Evolutionary conservation across 768 basidiomycete species (phyloP).

Genomic region (Phaffia australis): DNA sequence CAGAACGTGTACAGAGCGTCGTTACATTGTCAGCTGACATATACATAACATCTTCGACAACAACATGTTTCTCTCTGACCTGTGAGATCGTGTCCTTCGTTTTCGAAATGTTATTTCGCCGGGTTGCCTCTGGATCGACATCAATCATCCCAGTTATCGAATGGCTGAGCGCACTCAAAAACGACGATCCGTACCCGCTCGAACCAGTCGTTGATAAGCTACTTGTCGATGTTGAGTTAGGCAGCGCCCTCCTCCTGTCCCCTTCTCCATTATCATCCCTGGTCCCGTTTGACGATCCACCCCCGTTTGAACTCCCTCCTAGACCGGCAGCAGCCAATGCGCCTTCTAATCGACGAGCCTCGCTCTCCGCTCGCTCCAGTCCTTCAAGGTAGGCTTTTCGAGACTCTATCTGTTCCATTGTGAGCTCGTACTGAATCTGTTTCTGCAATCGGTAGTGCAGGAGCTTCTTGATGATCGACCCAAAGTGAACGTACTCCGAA

Average conservation of each 20-base stretch:
- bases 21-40: neutral
- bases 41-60: neutral
- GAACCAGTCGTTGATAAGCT: neutral
- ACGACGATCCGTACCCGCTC: conserved; percentile 19
- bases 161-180: conserved; percentile 83
- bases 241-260: no score
- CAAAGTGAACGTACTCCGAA: conserved; percentile 92
- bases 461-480: conserved; percentile 83
- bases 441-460: conserved; percentile 94
- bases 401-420: conserved; percentile 71
- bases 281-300: no score
- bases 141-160: conserved; percentile 98
- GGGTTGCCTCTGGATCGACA: conserved; percentile 89
- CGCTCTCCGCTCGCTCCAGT: conserved; percentile 81
- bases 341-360: conserved; percentile 77
- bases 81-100: conserved; percentile 90
- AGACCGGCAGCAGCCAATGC: conserved; percentile 48
- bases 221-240: neutral
- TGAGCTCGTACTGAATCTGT: conserved; percentile 95
- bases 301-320: conserved; percentile 8
- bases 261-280: no score
- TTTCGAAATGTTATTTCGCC: conserved; percentile 85
- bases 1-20: neutral
- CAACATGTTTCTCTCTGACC: conserved; percentile 43
- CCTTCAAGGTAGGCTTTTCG: conserved; percentile 78